Percentiles rank a stretch among this genome's conserved stretches.
phyloP scores from a whole-genome alignment of 2,329 filamentous ascomycete species.

The Ascochyta viciae-villosae region DNA sequence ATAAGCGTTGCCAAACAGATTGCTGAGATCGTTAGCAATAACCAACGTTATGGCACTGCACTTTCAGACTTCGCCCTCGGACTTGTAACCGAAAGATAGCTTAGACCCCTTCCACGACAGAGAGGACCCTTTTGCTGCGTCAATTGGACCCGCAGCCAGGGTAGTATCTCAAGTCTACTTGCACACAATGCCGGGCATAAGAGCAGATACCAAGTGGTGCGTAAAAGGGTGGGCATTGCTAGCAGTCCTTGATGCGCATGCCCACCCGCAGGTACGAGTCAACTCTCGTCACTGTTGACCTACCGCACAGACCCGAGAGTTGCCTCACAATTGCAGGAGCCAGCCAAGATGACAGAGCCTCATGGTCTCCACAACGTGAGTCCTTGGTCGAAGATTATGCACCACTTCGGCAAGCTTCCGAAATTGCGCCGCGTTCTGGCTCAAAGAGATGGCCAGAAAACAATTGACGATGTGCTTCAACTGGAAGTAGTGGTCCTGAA shows the following conservation, averaged over 20 bases:
- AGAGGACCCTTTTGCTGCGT: conserved; percentile 62
- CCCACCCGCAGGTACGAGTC: no score
- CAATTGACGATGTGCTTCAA: no score
- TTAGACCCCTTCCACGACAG: conserved; percentile 68
- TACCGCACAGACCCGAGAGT: not conserved
- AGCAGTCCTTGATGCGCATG: no score
- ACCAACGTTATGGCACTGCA: conserved; percentile 66
- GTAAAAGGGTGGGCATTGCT: not conserved
- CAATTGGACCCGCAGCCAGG: conserved; percentile 59
- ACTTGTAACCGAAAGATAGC: conserved; percentile 63
- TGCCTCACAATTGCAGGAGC: not conserved
- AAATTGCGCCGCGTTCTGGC: not conserved
- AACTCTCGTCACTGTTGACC: not conserved
- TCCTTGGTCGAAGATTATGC: not conserved
- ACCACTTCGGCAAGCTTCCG: not conserved
- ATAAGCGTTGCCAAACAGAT: no score
- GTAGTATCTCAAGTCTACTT: conserved; percentile 59
- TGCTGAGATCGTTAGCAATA: conserved; percentile 64
- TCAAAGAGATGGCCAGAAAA: no score
- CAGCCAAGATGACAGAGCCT: conserved; percentile 3
- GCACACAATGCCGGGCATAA: conserved; percentile 24
- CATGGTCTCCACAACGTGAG: not conserved
- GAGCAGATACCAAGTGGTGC: conserved; percentile 14
- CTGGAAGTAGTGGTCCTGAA: no score
- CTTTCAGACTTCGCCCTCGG: conserved; percentile 61